Evolutionary conservation across 352 stramenopile species (phyloP), one percentile per base, ranked within the genome.

Genomic region (Pythium utonaiense): DNA sequence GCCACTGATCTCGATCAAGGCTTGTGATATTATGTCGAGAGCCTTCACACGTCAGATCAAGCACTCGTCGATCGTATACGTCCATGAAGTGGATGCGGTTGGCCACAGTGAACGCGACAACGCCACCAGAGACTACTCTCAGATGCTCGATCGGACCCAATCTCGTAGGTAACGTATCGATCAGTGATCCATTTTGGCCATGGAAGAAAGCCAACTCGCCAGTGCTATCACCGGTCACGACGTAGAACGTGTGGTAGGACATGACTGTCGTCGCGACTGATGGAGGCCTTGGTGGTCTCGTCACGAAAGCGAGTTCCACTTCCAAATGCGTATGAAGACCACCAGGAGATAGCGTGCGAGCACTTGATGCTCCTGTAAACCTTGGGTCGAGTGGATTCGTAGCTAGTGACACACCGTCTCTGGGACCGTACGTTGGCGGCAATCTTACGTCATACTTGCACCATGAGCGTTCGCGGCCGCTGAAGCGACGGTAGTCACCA

Each of bases 41-140:
- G 6, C 44, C 63, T 36, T 75, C 62, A 30, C 72, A 80, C 4
- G 44, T 47, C 14, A 75, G 36, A 17, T 22, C 24, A 0, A 77
- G 52, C 16, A 70, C 4, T 1, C 54, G 59, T 6, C 61, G 62
- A 1, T 77, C 60, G 1, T 58, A 25, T 0, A 40, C 53, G 25
- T 80, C 66, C 30, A 68, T 22, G 52, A 80, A 75, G 45, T 68
- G 49, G 40, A 80, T 63, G 8, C 60, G 59, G 8, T 71, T 77
- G 9, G 33, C 38, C 0, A 44, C 44, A 2, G 57, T 58, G 17
- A 77, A 52, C 27, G 66, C 72, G 5, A 75, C 31, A n/a, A 80
- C 52, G 1, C 72, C 69, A 1, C 47, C 56, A 21, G 60, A 47
- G 1, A 80, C 44, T 16, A 53, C 12, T 33, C 69, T 33, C 14